phyloP scores from a whole-genome alignment of 78 protist genomes.

The Anaeramoeba ignava region DNA sequence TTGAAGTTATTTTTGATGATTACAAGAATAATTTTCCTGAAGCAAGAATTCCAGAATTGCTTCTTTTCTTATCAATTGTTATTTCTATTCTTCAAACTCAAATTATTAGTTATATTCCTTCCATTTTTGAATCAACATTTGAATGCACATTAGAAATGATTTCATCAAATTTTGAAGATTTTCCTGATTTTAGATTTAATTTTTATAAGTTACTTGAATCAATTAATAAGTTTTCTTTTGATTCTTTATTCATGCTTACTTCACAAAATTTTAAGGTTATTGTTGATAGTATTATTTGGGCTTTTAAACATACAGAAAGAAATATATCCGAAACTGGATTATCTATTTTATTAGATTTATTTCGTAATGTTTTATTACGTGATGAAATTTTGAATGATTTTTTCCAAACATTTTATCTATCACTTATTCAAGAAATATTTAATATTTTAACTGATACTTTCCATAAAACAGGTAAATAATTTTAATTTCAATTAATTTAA shows the following conservation, averaged over 20 bases:
- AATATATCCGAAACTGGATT: constrained; percentile 67
- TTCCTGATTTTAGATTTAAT: constrained; percentile 74
- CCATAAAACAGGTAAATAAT: constrained; percentile 42
- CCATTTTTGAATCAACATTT: constrained; percentile 65
- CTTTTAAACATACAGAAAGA: constrained; percentile 76
- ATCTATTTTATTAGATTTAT: no score
- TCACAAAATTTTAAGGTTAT: constrained; percentile 45
- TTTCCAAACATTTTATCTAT: constrained; percentile 30
- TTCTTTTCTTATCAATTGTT: background rate
- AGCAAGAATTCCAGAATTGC: constrained; percentile 35
- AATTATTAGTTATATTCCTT: constrained; percentile 20
- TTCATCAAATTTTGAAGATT: constrained; percentile 61
- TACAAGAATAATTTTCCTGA: constrained; percentile 1
- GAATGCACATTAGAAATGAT: constrained; percentile 75
- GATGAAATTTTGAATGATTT: constrained; percentile 21
- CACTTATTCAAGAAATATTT: constrained; percentile 38
- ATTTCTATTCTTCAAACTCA: constrained; percentile 10
- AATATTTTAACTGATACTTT: constrained; percentile 53
- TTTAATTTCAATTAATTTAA: background rate
- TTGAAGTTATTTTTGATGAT: constrained; percentile 15
- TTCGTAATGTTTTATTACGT: no score
- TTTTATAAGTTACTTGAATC: constrained; percentile 69
- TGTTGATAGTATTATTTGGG: constrained; percentile 77
- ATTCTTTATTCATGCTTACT: constrained; percentile 20
- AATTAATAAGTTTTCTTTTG: constrained; percentile 69